Conservation (phyloP, 2,329 filamentous ascomycete genomes). For the Apiospora malaysiana region DNA sequence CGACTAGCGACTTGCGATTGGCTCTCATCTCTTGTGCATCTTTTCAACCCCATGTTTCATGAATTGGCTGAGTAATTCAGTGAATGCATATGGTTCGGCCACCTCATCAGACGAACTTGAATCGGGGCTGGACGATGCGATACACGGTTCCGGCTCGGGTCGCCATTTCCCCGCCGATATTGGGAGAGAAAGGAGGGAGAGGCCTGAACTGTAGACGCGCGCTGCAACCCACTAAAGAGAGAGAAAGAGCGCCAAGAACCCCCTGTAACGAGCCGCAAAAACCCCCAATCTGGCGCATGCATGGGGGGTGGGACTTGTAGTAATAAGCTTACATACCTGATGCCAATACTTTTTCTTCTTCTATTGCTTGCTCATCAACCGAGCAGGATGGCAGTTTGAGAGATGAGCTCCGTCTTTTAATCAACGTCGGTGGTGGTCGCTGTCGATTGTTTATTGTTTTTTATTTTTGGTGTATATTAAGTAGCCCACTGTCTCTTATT, state of each 20-base stretch:
- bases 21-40: not conserved
- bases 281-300: conserved; percentile 9
- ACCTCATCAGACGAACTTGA: conserved; percentile 13
- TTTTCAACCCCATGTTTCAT: not conserved
- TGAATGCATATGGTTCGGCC: not conserved
- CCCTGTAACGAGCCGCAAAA: not conserved
- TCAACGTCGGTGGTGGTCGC: not conserved
- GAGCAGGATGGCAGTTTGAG: not conserved
- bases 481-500: not conserved
- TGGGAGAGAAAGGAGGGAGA: not conserved
- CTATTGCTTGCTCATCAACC: not conserved
- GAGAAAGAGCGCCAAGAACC: not conserved
- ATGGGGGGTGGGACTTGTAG: not conserved
- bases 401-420: not conserved
- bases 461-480: not conserved
- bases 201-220: not conserved
- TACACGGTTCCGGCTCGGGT: conserved; percentile 10
- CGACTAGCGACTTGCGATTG: too few species aligned
- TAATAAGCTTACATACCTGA: not conserved
- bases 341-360: not conserved
- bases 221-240: not conserved
- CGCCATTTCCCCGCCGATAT: not conserved
- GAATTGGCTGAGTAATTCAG: conserved; percentile 4
- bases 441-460: not conserved
- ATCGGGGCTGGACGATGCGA: conserved; percentile 3